A percentile compares a stretch with the other conserved stretches of the same genome.
Conservation (phyloP, 352 stramenopile genomes). For the Phytophthora citricola region DNA sequence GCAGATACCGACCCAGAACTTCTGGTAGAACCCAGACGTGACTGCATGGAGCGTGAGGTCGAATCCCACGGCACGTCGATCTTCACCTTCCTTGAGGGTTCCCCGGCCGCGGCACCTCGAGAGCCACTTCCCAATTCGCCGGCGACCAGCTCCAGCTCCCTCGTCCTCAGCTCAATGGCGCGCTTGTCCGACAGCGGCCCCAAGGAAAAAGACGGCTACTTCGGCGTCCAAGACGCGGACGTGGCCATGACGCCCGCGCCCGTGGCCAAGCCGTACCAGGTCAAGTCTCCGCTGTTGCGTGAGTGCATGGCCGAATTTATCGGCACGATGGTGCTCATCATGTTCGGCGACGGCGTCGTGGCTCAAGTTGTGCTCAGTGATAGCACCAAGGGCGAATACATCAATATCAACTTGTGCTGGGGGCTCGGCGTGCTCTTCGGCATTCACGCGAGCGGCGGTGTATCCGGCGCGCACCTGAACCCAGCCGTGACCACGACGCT, state of each 20-base stretch:
- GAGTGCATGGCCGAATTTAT: constrained; percentile 66
- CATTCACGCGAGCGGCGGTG: constrained; percentile 50
- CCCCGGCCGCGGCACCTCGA: not conserved
- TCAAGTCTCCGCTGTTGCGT: constrained; percentile 48
- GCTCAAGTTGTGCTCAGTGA: constrained; percentile 56
- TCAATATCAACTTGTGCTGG: constrained; percentile 69
- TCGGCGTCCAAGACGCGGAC: constrained; percentile 34
- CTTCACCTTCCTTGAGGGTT: constrained; percentile 7
- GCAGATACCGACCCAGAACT: not conserved
- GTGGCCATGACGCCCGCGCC: constrained; percentile 22
- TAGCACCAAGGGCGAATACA: constrained; percentile 51
- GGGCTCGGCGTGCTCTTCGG: constrained; percentile 67
- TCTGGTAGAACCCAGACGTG: constrained; percentile 13
- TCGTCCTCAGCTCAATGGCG: constrained; percentile 14
- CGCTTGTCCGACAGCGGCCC: constrained; percentile 29
- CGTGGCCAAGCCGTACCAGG: constrained; percentile 30
- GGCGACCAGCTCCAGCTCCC: constrained; percentile 3
- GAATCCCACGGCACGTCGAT: constrained; percentile 15
- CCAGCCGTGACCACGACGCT: constrained; percentile 57
- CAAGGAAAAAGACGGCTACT: constrained; percentile 41
- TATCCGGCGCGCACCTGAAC: constrained; percentile 64
- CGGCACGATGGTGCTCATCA: constrained; percentile 56
- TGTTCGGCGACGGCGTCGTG: constrained; percentile 64
- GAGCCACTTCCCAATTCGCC: constrained; percentile 21
- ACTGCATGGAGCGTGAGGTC: constrained; percentile 23